Evolutionary conservation across 768 basidiomycete species (phyloP).

Genomic region (Daedaleopsis sinensis): DNA sequence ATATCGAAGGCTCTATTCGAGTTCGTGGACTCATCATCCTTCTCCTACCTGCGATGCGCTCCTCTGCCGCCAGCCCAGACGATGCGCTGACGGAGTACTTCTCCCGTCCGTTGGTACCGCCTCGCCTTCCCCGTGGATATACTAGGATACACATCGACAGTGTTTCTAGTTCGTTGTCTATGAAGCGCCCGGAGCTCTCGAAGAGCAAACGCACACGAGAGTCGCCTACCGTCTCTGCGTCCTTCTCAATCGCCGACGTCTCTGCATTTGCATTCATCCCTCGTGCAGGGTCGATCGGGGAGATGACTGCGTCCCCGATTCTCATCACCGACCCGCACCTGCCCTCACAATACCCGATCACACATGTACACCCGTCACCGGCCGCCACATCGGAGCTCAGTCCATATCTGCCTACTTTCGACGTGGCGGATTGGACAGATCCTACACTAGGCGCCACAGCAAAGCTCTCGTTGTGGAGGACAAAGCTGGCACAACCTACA

Average conservation of each 20-base stretch:
- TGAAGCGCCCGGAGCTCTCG: neutral
- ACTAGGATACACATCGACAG: conserved; percentile 44
- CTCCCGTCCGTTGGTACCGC: conserved; percentile 61
- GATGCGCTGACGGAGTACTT: conserved; percentile 48
- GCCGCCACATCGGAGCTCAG: neutral
- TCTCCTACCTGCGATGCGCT: conserved; percentile 40
- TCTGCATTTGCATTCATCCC: conserved; percentile 56
- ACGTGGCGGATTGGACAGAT: conserved; percentile 65
- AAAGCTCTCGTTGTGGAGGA: conserved; percentile 67
- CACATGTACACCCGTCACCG: conserved; percentile 44
- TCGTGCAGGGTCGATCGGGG: conserved; percentile 19
- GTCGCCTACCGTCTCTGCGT: conserved; percentile 5
- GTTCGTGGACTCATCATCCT: conserved; percentile 53
- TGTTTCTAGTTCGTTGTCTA: conserved; percentile 27
- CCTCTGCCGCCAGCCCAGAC: conserved; percentile 17
- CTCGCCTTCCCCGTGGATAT: conserved; percentile 50
- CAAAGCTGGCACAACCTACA: conserved; percentile 36
- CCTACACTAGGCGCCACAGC: conserved; percentile 43
- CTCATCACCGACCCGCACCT: conserved; percentile 77
- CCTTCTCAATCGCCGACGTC: conserved; percentile 43
- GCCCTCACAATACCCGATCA: conserved; percentile 52
- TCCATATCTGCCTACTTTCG: conserved; percentile 53
- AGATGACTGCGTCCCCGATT: conserved; percentile 57
- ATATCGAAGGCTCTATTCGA: conserved; percentile 36
- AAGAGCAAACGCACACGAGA: conserved; percentile 2